These are phyloP conservation scores for Vaccinium darrowii DNA, from an alignment of 148 eudicot genomes.

Conservation along the genomic window DNA sequence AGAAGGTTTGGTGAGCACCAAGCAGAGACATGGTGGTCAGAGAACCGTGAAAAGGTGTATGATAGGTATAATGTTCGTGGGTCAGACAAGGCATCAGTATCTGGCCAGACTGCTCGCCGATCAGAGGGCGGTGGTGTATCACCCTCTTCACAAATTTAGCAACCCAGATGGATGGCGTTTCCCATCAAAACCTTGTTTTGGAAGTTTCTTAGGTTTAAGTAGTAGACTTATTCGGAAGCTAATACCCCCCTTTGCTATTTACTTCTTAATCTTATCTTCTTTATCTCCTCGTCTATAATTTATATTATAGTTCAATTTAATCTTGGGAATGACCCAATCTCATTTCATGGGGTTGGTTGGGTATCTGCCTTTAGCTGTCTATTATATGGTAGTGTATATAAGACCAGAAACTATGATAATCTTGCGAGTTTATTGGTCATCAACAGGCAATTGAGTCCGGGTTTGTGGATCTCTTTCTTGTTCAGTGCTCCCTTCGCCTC, in stretches of 20 bases:
- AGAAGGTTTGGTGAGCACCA: conserved; percentile 95
- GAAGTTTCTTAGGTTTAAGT: conserved; percentile 11
- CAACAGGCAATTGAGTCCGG: too few relatives aligned
- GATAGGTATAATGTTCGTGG: conserved; percentile 85
- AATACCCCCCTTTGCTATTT: neutral
- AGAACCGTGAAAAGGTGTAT: conserved; percentile 87
- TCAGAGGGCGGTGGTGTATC: conserved; percentile 70
- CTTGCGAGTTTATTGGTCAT: neutral
- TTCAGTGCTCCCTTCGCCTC: too few relatives aligned
- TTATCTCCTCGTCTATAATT: neutral
- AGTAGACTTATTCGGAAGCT: conserved; percentile 8
- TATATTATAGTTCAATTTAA: neutral
- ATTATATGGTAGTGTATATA: conserved; percentile 20
- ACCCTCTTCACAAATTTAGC: conserved; percentile 51
- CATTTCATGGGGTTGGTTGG: neutral
- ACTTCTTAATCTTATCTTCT: neutral
- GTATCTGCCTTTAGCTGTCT: neutral
- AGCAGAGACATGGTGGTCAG: conserved; percentile 98
- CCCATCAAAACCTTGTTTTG: neutral
- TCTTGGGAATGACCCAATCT: neutral
- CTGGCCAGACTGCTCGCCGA: conserved; percentile 65
- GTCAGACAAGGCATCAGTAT: conserved; percentile 68
- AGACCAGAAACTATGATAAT: conserved; percentile 1
- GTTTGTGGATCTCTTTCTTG: too few relatives aligned
- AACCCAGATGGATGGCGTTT: conserved; percentile 11